These are phyloP conservation scores for Phytophthora pisi DNA, from an alignment of 352 stramenopile genomes.

Conservation along the genomic window DNA sequence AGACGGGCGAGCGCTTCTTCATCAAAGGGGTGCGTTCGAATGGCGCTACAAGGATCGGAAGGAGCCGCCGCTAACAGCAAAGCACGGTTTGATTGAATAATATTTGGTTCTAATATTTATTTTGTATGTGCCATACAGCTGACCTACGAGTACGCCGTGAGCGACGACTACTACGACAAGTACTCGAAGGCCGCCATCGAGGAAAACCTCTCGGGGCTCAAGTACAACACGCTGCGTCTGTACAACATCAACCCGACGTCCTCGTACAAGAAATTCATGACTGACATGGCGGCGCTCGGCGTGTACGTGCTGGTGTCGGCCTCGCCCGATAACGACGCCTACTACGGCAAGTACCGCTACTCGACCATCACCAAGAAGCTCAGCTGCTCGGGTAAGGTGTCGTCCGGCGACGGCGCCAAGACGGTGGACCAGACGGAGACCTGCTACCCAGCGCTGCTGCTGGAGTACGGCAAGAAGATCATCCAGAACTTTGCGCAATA, in stretches of 20 bases:
- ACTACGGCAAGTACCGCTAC: slow-evolving; percentile 88
- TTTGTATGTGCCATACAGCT: slow-evolving; percentile 43
- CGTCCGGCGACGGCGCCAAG: slow-evolving; percentile 45
- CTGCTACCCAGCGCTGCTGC: slow-evolving; percentile 82
- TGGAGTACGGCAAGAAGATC: slow-evolving; percentile 90
- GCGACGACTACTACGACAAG: slow-evolving; percentile 85
- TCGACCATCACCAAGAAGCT: slow-evolving; percentile 76
- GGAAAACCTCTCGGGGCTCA: slow-evolving; percentile 67
- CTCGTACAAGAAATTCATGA: slow-evolving; percentile 88
- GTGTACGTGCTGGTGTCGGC: slow-evolving; percentile 85
- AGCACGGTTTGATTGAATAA: slow-evolving; percentile 11
- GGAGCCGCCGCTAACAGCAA: slow-evolving; percentile 26
- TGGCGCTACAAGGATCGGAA: slow-evolving; percentile 19
- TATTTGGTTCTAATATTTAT: slow-evolving; percentile 9
- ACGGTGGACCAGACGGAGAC: slow-evolving; percentile 75
- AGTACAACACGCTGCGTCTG: slow-evolving; percentile 86
- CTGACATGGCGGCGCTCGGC: slow-evolving; percentile 72
- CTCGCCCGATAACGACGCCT: slow-evolving; percentile 82
- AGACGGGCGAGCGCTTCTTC: slow-evolving; percentile 84
- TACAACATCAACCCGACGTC: slow-evolving; percentile 89
- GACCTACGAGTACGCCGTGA: slow-evolving; percentile 90
- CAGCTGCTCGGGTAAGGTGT: slow-evolving; percentile 53
- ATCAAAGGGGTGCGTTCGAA: slow-evolving; percentile 80
- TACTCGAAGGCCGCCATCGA: slow-evolving; percentile 79
- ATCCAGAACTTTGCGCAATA: slow-evolving; percentile 90